A percentile compares a stretch with the other conserved stretches of the same genome.
Conservation (phyloP, 306 rosid species). For the Vicia sativa region DNA sequence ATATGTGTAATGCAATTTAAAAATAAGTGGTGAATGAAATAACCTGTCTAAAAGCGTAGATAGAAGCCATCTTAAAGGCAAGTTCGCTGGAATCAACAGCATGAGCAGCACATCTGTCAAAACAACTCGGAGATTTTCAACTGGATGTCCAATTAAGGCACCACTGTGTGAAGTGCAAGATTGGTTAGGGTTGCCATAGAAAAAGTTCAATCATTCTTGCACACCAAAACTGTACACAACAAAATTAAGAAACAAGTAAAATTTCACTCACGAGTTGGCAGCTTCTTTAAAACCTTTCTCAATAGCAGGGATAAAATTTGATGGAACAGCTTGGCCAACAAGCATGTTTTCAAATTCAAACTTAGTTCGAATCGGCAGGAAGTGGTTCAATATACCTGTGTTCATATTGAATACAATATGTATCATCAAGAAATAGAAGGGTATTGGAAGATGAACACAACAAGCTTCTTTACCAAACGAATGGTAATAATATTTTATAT, state of each 20-base stretch:
- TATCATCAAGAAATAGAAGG: constrained; percentile 14
- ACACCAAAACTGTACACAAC: neutral
- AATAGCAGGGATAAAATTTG: constrained; percentile 89
- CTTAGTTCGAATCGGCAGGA: constrained; percentile 78
- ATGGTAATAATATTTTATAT: constrained; percentile 13
- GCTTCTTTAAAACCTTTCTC: constrained; percentile 99
- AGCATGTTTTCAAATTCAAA: constrained; percentile 93
- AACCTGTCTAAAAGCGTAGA: constrained; percentile 98
- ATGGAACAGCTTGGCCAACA: constrained; percentile 96
- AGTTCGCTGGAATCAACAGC: constrained; percentile 99
- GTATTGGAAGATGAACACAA: constrained; percentile 14
- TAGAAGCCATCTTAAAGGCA: constrained; percentile 94
- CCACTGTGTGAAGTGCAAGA: constrained; percentile 64
- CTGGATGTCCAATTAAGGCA: constrained; percentile 96
- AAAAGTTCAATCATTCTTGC: constrained; percentile 26
- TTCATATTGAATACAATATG: constrained; percentile 19
- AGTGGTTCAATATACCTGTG: constrained; percentile 92
- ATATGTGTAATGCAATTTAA: constrained; percentile 17
- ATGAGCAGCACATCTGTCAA: constrained; percentile 93
- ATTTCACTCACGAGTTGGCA: constrained; percentile 80
- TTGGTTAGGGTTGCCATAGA: constrained; percentile 1
- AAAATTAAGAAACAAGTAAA: constrained; percentile 10
- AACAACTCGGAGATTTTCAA: constrained; percentile 81
- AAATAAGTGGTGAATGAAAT: constrained; percentile 18
- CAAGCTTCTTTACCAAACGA: constrained; percentile 7